Percentiles rank a stretch among this genome's conserved stretches.
These are phyloP conservation scores for Yarrowia bubula DNA, from an alignment of 805 yeast species.

Conservation along the genomic window DNA sequence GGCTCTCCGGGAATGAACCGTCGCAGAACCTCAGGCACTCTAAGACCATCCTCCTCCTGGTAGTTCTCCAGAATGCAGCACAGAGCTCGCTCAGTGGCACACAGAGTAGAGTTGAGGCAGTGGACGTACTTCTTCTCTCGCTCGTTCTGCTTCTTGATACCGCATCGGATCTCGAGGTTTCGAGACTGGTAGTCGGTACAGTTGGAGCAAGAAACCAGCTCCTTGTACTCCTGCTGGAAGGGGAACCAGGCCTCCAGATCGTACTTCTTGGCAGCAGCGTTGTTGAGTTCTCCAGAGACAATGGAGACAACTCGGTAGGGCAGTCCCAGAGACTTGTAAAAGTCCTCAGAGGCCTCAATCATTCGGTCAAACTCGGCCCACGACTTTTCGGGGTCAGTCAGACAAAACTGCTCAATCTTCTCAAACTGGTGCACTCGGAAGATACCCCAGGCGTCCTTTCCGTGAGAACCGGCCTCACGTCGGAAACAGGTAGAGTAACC, in stretches of 20 bases:
- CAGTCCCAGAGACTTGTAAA: conserved; percentile 84
- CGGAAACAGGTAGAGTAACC: conserved; percentile 99
- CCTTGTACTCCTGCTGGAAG: conserved; percentile 97
- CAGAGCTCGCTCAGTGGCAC: conserved; percentile 97
- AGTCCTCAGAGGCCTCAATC: conserved; percentile 88
- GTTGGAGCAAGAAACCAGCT: conserved; percentile 96
- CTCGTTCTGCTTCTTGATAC: conserved; percentile 92
- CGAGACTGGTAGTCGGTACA: conserved; percentile 99
- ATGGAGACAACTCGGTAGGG: conserved; percentile 98
- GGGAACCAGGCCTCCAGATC: conserved; percentile 99
- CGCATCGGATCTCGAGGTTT: conserved; percentile 97
- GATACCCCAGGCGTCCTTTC: conserved; percentile 99
- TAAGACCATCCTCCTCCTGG: conserved; percentile 94
- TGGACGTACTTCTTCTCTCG: conserved; percentile 97
- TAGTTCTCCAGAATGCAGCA: conserved; percentile 97
- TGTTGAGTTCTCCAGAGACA: conserved; percentile 97
- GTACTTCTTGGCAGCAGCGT: conserved; percentile 98
- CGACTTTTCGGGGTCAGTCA: conserved; percentile 97
- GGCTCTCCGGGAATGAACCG: conserved; percentile 98
- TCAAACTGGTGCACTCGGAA: conserved; percentile 98
- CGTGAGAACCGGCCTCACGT: conserved; percentile 99
- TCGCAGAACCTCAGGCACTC: conserved; percentile 92
- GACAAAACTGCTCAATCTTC: conserved; percentile 93
- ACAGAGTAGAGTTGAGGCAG: conserved; percentile 93
- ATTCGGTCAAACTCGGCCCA: conserved; percentile 97